These are phyloP conservation scores for Penicillium riverlandense DNA, from an alignment of 495 filamentous ascomycete species.

Conservation along the genomic window DNA sequence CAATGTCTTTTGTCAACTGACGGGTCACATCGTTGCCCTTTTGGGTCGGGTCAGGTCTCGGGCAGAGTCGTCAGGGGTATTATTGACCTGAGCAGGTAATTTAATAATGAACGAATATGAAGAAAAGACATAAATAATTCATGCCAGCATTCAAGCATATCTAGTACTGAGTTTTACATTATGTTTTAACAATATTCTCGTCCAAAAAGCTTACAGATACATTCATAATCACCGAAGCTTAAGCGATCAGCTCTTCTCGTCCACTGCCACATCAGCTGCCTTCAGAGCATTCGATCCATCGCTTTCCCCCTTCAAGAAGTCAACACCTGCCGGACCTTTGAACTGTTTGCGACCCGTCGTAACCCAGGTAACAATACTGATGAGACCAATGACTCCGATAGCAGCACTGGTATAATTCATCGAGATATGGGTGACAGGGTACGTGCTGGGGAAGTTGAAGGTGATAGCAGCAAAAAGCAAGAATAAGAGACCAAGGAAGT, in stretches of 20 bases:
- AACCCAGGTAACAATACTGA: slow-evolving; percentile 47
- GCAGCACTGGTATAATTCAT: slow-evolving; percentile 58
- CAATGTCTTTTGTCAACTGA: too few relatives aligned
- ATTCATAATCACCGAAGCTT: background rate
- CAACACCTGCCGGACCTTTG: slow-evolving; percentile 36
- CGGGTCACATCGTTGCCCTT: too few relatives aligned
- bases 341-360: slow-evolving; percentile 44
- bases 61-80: too few relatives aligned
- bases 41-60: too few relatives aligned
- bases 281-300: background rate
- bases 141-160: too few relatives aligned
- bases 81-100: too few relatives aligned
- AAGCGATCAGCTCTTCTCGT: background rate
- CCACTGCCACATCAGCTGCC: background rate
- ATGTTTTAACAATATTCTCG: too few relatives aligned
- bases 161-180: too few relatives aligned
- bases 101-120: too few relatives aligned
- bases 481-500: slow-evolving; percentile 45
- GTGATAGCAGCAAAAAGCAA: slow-evolving; percentile 47
- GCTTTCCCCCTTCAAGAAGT: slow-evolving; percentile 11
- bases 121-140: too few relatives aligned
- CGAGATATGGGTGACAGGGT: slow-evolving; percentile 41
- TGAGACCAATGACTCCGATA: slow-evolving; percentile 44
- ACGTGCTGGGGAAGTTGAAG: slow-evolving; percentile 49
- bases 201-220: background rate